Evolutionary conservation across 2,329 filamentous ascomycete species (phyloP).

Genomic region (Fusarium sp.): DNA sequence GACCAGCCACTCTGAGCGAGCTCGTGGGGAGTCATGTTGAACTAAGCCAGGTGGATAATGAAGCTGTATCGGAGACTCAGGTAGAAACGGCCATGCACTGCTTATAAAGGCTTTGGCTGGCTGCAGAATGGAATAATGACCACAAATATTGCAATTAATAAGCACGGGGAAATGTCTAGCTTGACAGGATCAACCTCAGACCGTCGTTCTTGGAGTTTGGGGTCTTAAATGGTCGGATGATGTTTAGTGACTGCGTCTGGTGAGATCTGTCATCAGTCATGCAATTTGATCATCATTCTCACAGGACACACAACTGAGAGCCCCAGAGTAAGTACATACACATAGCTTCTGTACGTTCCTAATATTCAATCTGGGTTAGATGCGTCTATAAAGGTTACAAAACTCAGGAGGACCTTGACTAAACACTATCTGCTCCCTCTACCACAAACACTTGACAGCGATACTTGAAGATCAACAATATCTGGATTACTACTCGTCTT

Average conservation of each 20-base stretch:
- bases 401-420: too few species aligned
- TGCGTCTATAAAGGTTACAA: too few species aligned
- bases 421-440: constrained; percentile 45
- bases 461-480: constrained; percentile 54
- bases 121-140: too few species aligned
- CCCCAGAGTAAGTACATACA: not conserved
- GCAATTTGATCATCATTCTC: not conserved
- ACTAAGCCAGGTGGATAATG: too few species aligned
- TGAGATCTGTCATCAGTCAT: not conserved
- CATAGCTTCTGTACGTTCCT: too few species aligned
- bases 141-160: too few species aligned
- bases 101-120: not conserved
- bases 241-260: not conserved
- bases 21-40: constrained; percentile 3
- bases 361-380: too few species aligned
- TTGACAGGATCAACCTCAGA: constrained; percentile 23
- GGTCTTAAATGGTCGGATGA: not conserved
- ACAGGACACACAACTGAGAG: not conserved
- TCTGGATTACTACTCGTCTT: constrained; percentile 35
- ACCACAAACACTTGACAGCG: constrained; percentile 50
- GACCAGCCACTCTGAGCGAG: constrained; percentile 55
- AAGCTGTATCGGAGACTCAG: not conserved
- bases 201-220: constrained; percentile 11
- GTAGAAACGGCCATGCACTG: not conserved
- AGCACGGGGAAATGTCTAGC: not conserved